Evolutionary conservation across 495 filamentous ascomycete genomes (phyloP), one percentile per base, ranked within the genome.

Genomic region (Cercophora newfieldiana): DNA sequence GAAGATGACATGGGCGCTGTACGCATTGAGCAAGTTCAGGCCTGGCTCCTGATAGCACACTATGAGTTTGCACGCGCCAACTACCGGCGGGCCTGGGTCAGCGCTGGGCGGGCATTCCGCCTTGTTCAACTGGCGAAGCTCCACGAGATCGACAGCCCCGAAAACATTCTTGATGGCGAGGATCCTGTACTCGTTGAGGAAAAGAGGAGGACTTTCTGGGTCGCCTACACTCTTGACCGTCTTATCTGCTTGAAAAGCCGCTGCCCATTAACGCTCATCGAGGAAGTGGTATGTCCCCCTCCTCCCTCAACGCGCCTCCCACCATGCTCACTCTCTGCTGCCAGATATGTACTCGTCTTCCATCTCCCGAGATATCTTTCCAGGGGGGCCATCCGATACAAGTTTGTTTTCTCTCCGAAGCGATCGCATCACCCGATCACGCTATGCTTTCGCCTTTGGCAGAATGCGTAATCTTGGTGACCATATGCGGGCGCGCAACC

Each of bases 201-300:
- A 64, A 78, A 79, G 64, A 70, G 85, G 47, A 75, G 85, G 33
- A 81, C 81, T 0, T 86, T 87, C 59, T 87, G 85, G 85, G 75
- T 86, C 53, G 83, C 85, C 0, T 87, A 84, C 55, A 80, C 76
- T 26, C 75, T 87, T 12, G 85, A 87, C 68, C 77, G 81, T 0
- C 79, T 86, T 25, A 78, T 83, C 58, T 83, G 80, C 50, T 74
- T 86, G 25, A 76, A 76, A 31, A 77, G 81, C 31, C 76, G 76
- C 3, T 71, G 77, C 61, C 83, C 83, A 1, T 72, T 83, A 59
- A 85, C 82, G 16, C 64, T 87, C 30, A 77, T 79, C 25, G 85
- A 87, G 56, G 78, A 83, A 64, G 66, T 80, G 71, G 83, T 85
- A 67, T 67, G 79, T 70, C 54, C 28, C 48, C n/a, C 10, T 6